Percentiles rank a stretch among this genome's conserved stretches.
These are phyloP conservation scores for Kwoniella europaea DNA, from an alignment of 768 basidiomycete species.

Conservation along the genomic window DNA sequence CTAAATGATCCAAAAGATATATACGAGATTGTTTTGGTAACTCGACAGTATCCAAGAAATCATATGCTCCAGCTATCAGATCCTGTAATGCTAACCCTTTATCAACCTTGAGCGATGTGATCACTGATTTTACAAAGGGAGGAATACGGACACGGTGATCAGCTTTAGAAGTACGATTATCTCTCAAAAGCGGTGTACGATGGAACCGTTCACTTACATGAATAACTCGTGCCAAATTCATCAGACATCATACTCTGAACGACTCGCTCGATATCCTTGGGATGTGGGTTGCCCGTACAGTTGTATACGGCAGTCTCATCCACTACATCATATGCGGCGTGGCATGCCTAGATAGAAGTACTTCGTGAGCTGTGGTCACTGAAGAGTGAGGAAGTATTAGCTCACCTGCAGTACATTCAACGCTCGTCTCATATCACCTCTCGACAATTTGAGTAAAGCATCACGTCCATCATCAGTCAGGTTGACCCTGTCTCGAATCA, in stretches of 20 bases:
- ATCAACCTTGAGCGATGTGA: slow-evolving; percentile 82
- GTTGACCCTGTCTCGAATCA: slow-evolving; percentile 68
- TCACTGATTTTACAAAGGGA: slow-evolving; percentile 65
- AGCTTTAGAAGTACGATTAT: not conserved
- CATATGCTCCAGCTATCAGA: slow-evolving; percentile 86
- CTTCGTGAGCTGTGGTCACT: not conserved
- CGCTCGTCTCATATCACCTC: slow-evolving; percentile 96
- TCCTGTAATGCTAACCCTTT: slow-evolving; percentile 94
- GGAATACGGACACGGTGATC: too few species aligned
- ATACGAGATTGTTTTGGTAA: slow-evolving; percentile 83
- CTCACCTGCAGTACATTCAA: slow-evolving; percentile 84
- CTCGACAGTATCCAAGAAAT: slow-evolving; percentile 83
- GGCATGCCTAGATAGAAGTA: slow-evolving; percentile 68
- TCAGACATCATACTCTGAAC: slow-evolving; percentile 95
- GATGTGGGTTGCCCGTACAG: slow-evolving; percentile 96
- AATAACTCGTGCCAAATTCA: slow-evolving; percentile 88
- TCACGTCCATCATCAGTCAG: slow-evolving; percentile 82
- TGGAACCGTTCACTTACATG: slow-evolving; percentile 46
- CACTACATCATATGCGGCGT: slow-evolving; percentile 88
- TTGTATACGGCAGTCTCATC: slow-evolving; percentile 93
- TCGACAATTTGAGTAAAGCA: slow-evolving; percentile 87
- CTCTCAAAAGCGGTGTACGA: not conserved
- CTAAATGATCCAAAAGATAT: slow-evolving; percentile 88
- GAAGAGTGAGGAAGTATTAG: not conserved
- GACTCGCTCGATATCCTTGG: slow-evolving; percentile 88